phyloP scores from a whole-genome alignment of 2,329 filamentous ascomycete genomes.

The Paracoccidioides brasiliensis region DNA sequence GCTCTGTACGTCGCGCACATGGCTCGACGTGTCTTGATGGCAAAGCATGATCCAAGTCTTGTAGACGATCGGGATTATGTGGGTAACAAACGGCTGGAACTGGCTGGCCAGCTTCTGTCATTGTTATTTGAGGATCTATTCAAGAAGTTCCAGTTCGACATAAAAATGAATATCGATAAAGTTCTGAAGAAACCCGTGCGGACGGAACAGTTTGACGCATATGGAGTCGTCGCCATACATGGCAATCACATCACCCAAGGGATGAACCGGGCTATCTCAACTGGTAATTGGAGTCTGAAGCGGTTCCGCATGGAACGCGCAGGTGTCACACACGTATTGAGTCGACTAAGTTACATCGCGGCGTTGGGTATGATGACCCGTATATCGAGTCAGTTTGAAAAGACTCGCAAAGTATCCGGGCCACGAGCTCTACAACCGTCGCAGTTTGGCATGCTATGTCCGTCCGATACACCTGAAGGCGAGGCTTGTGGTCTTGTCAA shows the following conservation, averaged over 20 bases:
- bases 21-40: constrained; percentile 92
- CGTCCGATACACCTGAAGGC: constrained; percentile 94
- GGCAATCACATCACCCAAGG: constrained; percentile 80
- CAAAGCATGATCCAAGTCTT: constrained; percentile 72
- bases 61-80: constrained; percentile 97
- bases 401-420: constrained; percentile 91
- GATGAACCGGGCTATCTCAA: constrained; percentile 91
- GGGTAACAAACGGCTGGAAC: constrained; percentile 87
- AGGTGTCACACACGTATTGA: constrained; percentile 91
- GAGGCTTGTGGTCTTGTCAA: constrained; percentile 97
- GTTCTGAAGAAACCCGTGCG: constrained; percentile 87
- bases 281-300: constrained; percentile 95
- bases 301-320: constrained; percentile 98
- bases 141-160: constrained; percentile 80
- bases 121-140: constrained; percentile 95
- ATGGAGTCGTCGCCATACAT: constrained; percentile 69
- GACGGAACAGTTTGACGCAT: constrained; percentile 76
- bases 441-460: constrained; percentile 96
- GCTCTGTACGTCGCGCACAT: constrained; percentile 94
- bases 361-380: constrained; percentile 99
- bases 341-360: constrained; percentile 88
- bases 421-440: constrained; percentile 92
- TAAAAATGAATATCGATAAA: constrained; percentile 92
- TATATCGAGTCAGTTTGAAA: constrained; percentile 97
- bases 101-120: constrained; percentile 87